These are phyloP conservation scores for Psilocybe subaeruginosa DNA, from an alignment of 768 basidiomycete genomes.

Conservation along the genomic window DNA sequence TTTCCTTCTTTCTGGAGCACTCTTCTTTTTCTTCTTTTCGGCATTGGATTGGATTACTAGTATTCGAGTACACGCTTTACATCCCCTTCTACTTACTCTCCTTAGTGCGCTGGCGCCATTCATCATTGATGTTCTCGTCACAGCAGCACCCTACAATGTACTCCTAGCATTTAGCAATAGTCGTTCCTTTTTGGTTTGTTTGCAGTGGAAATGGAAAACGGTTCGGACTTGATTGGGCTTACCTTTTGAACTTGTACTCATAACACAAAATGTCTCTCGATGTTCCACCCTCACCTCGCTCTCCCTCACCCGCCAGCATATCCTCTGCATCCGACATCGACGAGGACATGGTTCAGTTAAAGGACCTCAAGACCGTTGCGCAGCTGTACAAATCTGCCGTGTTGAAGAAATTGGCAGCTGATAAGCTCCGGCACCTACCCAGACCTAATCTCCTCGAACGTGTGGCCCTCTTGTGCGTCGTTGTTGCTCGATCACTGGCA, in stretches of 20 bases:
- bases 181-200: not conserved
- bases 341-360: slow-evolving; percentile 27
- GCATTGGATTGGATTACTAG: not conserved
- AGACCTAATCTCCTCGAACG: slow-evolving; percentile 48
- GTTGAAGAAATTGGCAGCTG: slow-evolving; percentile 34
- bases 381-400: slow-evolving; percentile 49
- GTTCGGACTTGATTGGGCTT: too few species aligned
- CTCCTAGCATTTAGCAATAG: not conserved
- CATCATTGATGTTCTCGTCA: not conserved
- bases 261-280: slow-evolving; percentile 16
- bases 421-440: slow-evolving; percentile 38
- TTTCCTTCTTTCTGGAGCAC: slow-evolving; percentile 1
- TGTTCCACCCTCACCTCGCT: slow-evolving; percentile 8
- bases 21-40: not conserved
- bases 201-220: not conserved
- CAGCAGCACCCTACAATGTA: slow-evolving; percentile 8
- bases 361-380: slow-evolving; percentile 57
- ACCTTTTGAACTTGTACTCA: not conserved
- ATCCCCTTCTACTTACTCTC: not conserved
- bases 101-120: slow-evolving; percentile 8
- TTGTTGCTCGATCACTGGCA: slow-evolving; percentile 1
- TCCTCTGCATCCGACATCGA: slow-evolving; percentile 19
- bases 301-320: slow-evolving; percentile 4
- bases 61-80: slow-evolving; percentile 2
- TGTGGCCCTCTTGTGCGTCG: slow-evolving; percentile 69